Conservation (phyloP, 257 asterid genomes). For the Gardenia jasminoides region DNA sequence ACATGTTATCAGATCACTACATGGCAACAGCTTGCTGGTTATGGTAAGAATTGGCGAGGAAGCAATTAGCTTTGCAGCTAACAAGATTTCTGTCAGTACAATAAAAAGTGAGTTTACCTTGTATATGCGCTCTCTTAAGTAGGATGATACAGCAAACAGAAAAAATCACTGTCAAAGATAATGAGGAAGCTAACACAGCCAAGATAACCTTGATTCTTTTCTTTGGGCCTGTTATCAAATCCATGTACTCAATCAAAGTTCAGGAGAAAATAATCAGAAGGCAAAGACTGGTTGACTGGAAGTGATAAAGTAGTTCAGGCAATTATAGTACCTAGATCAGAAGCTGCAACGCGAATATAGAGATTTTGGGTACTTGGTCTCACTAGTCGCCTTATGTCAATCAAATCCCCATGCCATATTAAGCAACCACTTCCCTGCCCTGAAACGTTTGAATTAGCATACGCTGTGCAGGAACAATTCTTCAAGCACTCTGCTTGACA, state of each 20-base stretch:
- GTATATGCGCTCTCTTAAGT: neutral
- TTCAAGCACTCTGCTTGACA: conserved; percentile 28
- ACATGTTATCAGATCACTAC: neutral
- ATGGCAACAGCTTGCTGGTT: neutral
- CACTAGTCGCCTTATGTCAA: conserved; percentile 1
- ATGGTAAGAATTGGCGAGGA: neutral
- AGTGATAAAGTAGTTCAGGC: neutral
- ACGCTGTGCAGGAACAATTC: conserved; percentile 37
- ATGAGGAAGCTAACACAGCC: neutral
- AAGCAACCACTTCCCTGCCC: conserved; percentile 35
- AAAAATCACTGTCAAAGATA: neutral
- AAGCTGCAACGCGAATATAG: neutral
- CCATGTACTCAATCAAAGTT: neutral
- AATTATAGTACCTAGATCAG: conserved; percentile 15
- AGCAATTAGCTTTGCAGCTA: neutral
- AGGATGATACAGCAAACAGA: neutral
- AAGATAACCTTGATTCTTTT: neutral
- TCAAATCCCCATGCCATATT: conserved; percentile 14
- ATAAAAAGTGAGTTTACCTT: neutral
- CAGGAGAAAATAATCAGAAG: neutral
- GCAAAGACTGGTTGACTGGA: neutral
- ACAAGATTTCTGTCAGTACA: neutral
- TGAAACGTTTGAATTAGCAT: conserved; percentile 19
- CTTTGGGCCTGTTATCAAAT: neutral
- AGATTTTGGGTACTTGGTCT: neutral